These are phyloP conservation scores for Zoysia japonica DNA, from an alignment of 176 grass and related monocot species.

Conservation along the genomic window DNA sequence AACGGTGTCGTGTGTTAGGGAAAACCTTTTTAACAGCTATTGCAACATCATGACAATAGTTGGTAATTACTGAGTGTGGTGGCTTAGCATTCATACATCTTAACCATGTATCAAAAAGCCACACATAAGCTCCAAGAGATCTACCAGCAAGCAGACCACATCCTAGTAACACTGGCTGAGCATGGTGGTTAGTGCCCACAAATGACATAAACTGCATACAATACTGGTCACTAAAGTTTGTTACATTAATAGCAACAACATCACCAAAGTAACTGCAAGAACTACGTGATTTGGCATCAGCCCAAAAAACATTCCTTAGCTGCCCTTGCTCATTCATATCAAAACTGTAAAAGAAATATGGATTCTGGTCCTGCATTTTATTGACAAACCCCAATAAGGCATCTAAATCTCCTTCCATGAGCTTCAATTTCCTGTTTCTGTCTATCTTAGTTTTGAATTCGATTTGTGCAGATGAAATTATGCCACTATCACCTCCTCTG, in stretches of 20 bases:
- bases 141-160: slow-evolving; percentile 70
- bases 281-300: slow-evolving; percentile 75
- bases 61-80: slow-evolving; percentile 75
- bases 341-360: slow-evolving; percentile 73
- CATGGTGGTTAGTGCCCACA: slow-evolving; percentile 68
- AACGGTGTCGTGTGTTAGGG: slow-evolving; percentile 59
- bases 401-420: slow-evolving; percentile 72
- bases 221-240: slow-evolving; percentile 65
- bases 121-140: slow-evolving; percentile 65
- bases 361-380: slow-evolving; percentile 74
- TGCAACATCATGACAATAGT: slow-evolving; percentile 62
- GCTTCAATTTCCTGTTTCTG: slow-evolving; percentile 66
- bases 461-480: slow-evolving; percentile 41
- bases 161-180: slow-evolving; percentile 66
- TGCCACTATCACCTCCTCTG: slow-evolving; percentile 31
- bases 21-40: slow-evolving; percentile 73
- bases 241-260: slow-evolving; percentile 68
- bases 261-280: slow-evolving; percentile 73
- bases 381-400: slow-evolving; percentile 65
- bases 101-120: slow-evolving; percentile 79
- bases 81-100: slow-evolving; percentile 71
- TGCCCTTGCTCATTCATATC: slow-evolving; percentile 89
- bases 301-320: slow-evolving; percentile 80
- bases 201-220: slow-evolving; percentile 72
- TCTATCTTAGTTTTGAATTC: slow-evolving; percentile 61